Evolutionary conservation across 2,329 filamentous ascomycete genomes (phyloP), one percentile per base, ranked within the genome.

Genomic region (Thelonectria olida): DNA sequence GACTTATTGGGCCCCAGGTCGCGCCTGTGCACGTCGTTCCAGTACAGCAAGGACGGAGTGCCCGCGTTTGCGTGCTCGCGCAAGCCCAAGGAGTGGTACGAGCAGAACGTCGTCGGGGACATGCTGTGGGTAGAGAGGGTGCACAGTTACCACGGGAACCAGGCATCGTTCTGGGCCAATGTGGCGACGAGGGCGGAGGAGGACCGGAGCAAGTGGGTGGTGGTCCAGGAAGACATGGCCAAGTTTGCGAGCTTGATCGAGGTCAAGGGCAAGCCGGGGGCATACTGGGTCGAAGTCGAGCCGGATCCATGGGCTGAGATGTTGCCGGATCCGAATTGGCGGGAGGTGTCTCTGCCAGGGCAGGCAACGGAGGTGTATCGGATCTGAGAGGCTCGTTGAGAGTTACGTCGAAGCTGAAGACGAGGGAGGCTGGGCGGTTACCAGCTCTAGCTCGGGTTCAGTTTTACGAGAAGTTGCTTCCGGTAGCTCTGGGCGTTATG

Each of bases 1-100:
- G 9, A 41, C 6, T 19, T 41, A 5, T 7, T 17, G 10, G 58
- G 19, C 20, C 12, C 42, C 22, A 13, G 13, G 2, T 39, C 12
- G 5, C 47, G 34, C 17, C 31, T 47, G 23, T 25, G 27, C 20
- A 34, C 52, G 39, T 15, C 31, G 20, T 61, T 61, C n/a, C 39
- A 27, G 25, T 61, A 48, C 41, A 56, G 58, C 52, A 52, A 61
- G 20, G 48, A 52, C 27, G 58, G 58, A 6, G 13, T 38, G 13
- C 58, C 58, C 2, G 50, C 28, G 23, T 61, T 61, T 44, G 50
- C 52, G 15, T 52, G 47, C 23, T 48, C 52, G 10, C 13, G 19
- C 31, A 61, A 61, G 22, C 58, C 58, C 7, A 13, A 28, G 12
- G 36, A 20, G 20, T 52, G 48, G 39, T 39, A 39, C 7, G 31